A percentile compares a stretch with the other conserved stretches of the same genome.
Evolutionary conservation across 2,329 filamentous ascomycete species (phyloP).

Genomic region (Trichophyton verrucosum): DNA sequence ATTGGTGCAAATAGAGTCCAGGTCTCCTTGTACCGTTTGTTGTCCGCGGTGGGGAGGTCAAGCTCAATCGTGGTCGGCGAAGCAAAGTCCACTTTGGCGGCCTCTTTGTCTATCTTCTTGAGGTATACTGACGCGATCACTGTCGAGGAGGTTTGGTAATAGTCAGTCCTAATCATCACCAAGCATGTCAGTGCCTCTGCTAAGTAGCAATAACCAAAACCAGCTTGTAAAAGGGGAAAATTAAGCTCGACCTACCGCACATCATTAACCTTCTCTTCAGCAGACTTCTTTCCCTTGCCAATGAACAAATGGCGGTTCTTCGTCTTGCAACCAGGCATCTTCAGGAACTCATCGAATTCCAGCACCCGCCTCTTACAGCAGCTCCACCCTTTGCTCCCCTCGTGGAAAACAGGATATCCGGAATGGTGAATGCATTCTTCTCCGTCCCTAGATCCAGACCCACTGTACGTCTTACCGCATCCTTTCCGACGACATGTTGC

Average conservation of each 20-base stretch:
- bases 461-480: constrained; percentile 55
- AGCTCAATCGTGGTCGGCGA: constrained; percentile 51
- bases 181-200: constrained; percentile 1
- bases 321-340: constrained; percentile 78
- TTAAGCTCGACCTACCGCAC: constrained; percentile 49
- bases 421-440: constrained; percentile 84
- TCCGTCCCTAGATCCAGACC: constrained; percentile 47
- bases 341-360: constrained; percentile 97
- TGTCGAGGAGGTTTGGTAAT: constrained; percentile 77
- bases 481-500: constrained; percentile 64
- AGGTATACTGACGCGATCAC: constrained; percentile 90
- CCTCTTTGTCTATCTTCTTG: constrained; percentile 87
- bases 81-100: constrained; percentile 58
- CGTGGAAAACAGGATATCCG: constrained; percentile 85
- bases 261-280: constrained; percentile 64
- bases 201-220: background rate
- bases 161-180: constrained; percentile 54
- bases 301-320: constrained; percentile 76
- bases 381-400: constrained; percentile 93
- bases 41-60: constrained; percentile 74
- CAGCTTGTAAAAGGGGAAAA: too few relatives aligned
- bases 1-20: constrained; percentile 68
- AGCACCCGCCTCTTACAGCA: constrained; percentile 93
- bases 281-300: constrained; percentile 52
- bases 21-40: constrained; percentile 64